Base-by-base conservation (phyloP, 192 early-diverging fungal genomes). In the Umbelopsis vinacea region DNA sequence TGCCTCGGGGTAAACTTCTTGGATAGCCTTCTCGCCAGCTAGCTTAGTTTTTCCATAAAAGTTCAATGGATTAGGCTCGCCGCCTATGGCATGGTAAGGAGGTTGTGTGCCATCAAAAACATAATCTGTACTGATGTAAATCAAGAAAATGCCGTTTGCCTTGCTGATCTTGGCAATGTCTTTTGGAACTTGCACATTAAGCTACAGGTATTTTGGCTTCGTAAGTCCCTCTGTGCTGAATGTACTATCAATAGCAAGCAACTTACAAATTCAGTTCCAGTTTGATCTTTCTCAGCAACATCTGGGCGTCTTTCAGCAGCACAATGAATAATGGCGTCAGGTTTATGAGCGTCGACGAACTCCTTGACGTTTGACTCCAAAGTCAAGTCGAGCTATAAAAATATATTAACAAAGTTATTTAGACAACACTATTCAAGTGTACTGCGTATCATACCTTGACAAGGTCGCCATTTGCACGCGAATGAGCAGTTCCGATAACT, bases 101-200 rank as follows among this genome's bases (percentile, higher is more conserved):
- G 95, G 93, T 4, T 76, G 81, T 7, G 81, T 91, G 45, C 95
- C 95, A 67, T 97, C 94, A 85, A 97, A 97, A 22, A 97, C 95
- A 75, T 97, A 97, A 76, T 97, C 94, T 2, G 95, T 92, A 8
- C 92, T 94, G 26, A 97, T 88, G 74, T 97, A 95, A 26, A 94
- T 83, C 55, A 96, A 75, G 66, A 86, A 84, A 43, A 92, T 83
- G 9, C 80, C 81, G 6, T 80, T 66, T 9, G 72, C 52, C 26
- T 87, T 80, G 48, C 86, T 83, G 15, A 84, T 50, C 45, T 68
- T 71, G 0, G 90, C 93, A 15, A 95, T 76, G 6, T 76, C 38
- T 6, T 79, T 85, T 6, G 93, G 82, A 14, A 85, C 81, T 33
- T 85, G 73, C 3, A 90, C 89, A 76, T 97, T 97, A 40, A 97